Evolutionary conservation across 1,139 yeast genomes (phyloP), one percentile per base, ranked within the genome.

Genomic region (Wickerhamomyces sp.): DNA sequence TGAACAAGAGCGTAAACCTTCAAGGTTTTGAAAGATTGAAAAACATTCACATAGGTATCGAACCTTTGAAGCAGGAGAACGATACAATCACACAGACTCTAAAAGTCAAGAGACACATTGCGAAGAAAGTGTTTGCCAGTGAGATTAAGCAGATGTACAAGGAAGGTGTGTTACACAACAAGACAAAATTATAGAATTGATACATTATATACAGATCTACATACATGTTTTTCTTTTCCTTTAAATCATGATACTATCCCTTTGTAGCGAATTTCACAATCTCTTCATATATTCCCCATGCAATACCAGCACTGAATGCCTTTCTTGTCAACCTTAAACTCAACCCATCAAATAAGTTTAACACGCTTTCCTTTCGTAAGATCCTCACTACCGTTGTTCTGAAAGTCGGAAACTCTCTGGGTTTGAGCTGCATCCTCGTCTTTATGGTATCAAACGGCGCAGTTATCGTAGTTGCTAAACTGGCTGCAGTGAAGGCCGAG

Each of bases 211-310:
- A n/a, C n/a, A n/a, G n/a, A n/a, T n/a, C n/a, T n/a, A n/a, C n/a
- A n/a, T n/a, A n/a, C n/a, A n/a, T 19, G 21, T 19, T 19, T 10
- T 19, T 19, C 21, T 19, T 19, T 10, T 19, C 21, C 21, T 19
- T 19, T 19, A 19, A n/a, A n/a, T n/a, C n/a, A n/a, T n/a, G n/a
- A n/a, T n/a, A n/a, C 10, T 10, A 19, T 8, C 10, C 10, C 21
- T 20, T 23, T 15, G 20, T 20, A 6, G 33, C 33, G 20, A 28
- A 22, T 15, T 77, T 79, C 26, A 87, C 73, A 41, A 87, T 61
- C 55, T 91, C 96, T 59, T 89, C 98, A 55, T 89, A 91, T 21
- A 91, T 81, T 45, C 95, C 86, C 98, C 98, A 91, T 35, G 96
- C 88, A 40, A 91, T 88, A 2, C 96, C 96, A 0, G 97, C 91